A percentile compares a stretch with the other conserved stretches of the same genome.
Conservation (phyloP, 805 yeast species). For the Kluyveromyces lactis region DNA sequence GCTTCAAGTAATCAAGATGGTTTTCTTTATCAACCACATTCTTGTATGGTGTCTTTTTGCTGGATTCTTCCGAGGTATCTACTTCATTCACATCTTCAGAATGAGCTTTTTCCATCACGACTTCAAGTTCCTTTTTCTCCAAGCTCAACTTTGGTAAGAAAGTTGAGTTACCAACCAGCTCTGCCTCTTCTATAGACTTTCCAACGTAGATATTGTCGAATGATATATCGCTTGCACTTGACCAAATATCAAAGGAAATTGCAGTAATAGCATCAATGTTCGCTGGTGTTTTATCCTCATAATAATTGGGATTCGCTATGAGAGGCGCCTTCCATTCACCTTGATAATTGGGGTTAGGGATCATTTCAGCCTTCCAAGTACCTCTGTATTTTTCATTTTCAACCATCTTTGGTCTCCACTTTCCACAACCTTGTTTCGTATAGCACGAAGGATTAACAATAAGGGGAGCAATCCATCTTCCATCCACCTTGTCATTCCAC, state of each 20-base stretch:
- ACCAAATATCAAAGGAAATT: conserved; percentile 68
- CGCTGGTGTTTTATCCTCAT: conserved; percentile 49
- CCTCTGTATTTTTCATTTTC: conserved; percentile 69
- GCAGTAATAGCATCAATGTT: conserved; percentile 60
- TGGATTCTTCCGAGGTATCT: no score
- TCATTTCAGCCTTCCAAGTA: conserved; percentile 62
- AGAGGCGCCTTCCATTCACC: conserved; percentile 71
- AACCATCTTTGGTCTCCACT: conserved; percentile 62
- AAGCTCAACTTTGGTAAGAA: conserved; percentile 46
- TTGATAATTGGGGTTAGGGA: conserved; percentile 66
- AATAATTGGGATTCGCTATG: conserved; percentile 64
- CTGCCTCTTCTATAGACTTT: conserved; percentile 78
- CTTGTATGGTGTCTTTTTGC: no score
- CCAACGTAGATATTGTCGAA: conserved; percentile 85
- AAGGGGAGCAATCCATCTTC: conserved; percentile 69
- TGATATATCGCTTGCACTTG: conserved; percentile 65
- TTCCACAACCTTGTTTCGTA: conserved; percentile 63
- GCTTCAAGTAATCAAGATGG: neutral
- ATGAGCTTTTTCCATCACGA: conserved; percentile 2
- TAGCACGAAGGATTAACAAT: conserved; percentile 70
- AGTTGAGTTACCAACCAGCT: conserved; percentile 69
- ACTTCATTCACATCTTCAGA: no score
- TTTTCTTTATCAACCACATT: neutral
- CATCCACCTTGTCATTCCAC: conserved; percentile 91
- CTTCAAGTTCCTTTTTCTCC: conserved; percentile 39